Conservation (phyloP, 2,329 filamentous ascomycete species). For the Aspergillus aculeatinus region DNA sequence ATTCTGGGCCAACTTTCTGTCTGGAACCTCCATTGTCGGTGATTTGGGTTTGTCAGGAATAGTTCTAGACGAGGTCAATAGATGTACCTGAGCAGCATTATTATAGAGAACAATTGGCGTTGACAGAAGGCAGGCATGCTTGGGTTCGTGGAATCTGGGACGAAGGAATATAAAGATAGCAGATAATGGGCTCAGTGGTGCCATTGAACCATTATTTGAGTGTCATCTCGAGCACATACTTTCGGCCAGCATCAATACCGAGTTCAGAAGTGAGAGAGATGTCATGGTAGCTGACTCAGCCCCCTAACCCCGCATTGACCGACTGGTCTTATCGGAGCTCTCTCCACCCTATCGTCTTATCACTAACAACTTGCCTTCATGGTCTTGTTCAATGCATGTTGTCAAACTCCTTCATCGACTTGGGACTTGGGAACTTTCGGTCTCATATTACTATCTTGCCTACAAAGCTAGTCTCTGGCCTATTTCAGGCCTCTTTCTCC, state of each 20-base stretch:
- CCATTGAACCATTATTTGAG: too few species aligned
- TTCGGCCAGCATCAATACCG: too few species aligned
- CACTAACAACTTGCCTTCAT: not conserved
- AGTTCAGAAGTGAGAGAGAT: too few species aligned
- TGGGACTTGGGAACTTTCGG: not conserved
- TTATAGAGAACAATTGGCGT: not conserved
- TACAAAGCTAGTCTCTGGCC: not conserved
- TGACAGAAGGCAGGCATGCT: too few species aligned
- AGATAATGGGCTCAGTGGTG: too few species aligned
- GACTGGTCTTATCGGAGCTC: not conserved
- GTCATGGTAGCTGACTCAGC: not conserved
- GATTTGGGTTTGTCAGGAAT: conserved; percentile 3
- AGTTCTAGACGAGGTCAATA: not conserved
- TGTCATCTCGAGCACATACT: too few species aligned
- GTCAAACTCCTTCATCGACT: not conserved
- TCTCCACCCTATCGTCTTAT: not conserved
- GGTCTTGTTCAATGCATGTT: not conserved
- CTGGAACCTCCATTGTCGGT: conserved; percentile 2
- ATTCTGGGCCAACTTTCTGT: conserved; percentile 80
- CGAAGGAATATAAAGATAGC: too few species aligned
- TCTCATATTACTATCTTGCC: too few species aligned
- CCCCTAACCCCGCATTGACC: not conserved
- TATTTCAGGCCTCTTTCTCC: not conserved
- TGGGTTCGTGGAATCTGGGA: too few species aligned
- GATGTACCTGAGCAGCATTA: not conserved